Base-by-base conservation (phyloP, 257 asterid species). In the Plantago major region DNA sequence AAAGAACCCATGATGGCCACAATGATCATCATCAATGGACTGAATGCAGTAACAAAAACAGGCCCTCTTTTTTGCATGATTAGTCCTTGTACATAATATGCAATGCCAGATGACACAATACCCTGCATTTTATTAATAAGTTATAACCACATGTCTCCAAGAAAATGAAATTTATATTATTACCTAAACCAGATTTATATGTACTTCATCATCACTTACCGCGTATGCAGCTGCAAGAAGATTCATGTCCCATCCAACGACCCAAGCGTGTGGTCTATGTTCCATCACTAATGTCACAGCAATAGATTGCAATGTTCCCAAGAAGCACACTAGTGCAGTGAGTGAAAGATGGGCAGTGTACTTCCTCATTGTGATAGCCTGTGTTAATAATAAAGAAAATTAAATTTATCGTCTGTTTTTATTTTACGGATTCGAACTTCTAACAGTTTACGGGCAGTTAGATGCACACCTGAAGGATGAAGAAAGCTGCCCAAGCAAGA, bases 151-250 rank as follows among this genome's bases (percentile, higher is more conserved):
- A n/a, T n/a, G 40, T 33, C 40, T 19, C 58, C 17, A 28, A 12
- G 42, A 19, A 19, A 10, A 57, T 10, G 8, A 17, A 40, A n/a
- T 7, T 14, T 10, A 14, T 22, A 2, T 1, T 22, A 22, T 22
- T 22, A 22, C 26, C 26, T 22, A 57, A 7, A 15, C 6, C 13
- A 11, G 15, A 10, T 33, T 13, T 55, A 40, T 15, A 58, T n/a
- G 37, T 22, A 17, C 48, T 14, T 0, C 17, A 17, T 38, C 14
- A 57, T 8, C 14, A 65, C 89, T 80, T 74, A 91, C 98, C 17
- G 98, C 98, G 69, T 91, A 91, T 60, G 98, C 98, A 49, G 94
- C 98, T 15, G 96, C 96, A 7, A 91, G 52, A 16, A 91, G 82
- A 66, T 91, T 85, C 94, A 88, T 81, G 79, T 91, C 96, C 73